A percentile compares a stretch with the other conserved stretches of the same genome.
These are phyloP conservation scores for Diaporthe eres DNA, from an alignment of 2,329 filamentous ascomycete genomes.

Conservation along the genomic window DNA sequence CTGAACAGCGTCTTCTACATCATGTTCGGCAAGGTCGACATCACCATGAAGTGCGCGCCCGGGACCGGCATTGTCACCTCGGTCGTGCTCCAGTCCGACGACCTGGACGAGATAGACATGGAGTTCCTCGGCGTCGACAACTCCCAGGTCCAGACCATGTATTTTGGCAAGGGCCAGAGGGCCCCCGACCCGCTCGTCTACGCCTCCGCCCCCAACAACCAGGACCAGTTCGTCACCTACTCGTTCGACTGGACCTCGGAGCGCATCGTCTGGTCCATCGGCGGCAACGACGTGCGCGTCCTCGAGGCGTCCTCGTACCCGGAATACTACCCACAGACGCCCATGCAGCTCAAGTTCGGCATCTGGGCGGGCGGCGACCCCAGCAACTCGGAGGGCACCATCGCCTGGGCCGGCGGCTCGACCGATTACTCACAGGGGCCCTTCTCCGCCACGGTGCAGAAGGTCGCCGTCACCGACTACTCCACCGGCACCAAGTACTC, in stretches of 20 bases:
- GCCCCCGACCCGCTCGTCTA: conserved; percentile 91
- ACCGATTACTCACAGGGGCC: conserved; percentile 89
- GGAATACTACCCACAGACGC: conserved; percentile 91
- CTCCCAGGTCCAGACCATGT: conserved; percentile 92
- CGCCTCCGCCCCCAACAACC: conserved; percentile 78
- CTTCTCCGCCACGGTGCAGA: conserved; percentile 87
- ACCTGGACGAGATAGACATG: conserved; percentile 95
- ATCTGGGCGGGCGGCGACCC: conserved; percentile 93
- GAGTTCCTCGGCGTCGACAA: conserved; percentile 91
- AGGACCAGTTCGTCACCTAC: conserved; percentile 86
- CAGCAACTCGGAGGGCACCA: conserved; percentile 83
- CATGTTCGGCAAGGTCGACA: conserved; percentile 96
- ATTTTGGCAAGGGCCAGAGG: conserved; percentile 93
- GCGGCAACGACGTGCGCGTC: conserved; percentile 82
- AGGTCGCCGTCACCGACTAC: conserved; percentile 86
- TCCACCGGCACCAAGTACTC: conserved; percentile 89
- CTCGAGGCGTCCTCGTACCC: conserved; percentile 79
- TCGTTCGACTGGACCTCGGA: conserved; percentile 91
- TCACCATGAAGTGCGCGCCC: conserved; percentile 86
- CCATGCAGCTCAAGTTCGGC: conserved; percentile 94
- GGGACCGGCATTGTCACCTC: conserved; percentile 95
- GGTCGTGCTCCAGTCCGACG: conserved; percentile 90
- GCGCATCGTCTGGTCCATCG: conserved; percentile 89
- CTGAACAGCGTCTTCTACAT: conserved; percentile 96
- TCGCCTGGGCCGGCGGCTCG: conserved; percentile 88